Percentiles rank a stretch among this genome's conserved stretches.
phyloP scores from a whole-genome alignment of 1,284 basidiomycete genomes.

The Gomphus bonarii region DNA sequence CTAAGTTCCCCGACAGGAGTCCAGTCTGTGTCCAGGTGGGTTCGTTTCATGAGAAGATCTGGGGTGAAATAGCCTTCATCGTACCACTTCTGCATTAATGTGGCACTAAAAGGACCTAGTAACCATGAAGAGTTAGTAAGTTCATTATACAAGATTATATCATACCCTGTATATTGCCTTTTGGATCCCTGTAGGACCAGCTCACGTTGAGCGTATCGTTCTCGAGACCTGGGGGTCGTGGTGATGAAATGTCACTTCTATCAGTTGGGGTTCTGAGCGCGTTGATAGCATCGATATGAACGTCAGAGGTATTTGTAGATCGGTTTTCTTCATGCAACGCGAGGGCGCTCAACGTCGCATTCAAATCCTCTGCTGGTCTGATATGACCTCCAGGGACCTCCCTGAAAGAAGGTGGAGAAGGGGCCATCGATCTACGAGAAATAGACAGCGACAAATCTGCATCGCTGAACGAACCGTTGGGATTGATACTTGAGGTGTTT shows the following conservation, averaged over 20 bases:
- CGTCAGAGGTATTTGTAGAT: background rate
- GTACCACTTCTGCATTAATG: conserved; percentile 95
- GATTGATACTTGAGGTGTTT: background rate
- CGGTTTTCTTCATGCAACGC: background rate
- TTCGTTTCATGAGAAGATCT: conserved; percentile 78
- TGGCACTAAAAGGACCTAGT: conserved; percentile 81
- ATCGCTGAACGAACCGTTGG: background rate
- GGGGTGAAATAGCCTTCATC: conserved; percentile 86
- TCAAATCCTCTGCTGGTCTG: background rate
- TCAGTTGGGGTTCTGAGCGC: background rate
- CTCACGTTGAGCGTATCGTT: conserved; percentile 60
- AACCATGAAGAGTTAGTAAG: conserved; percentile 9
- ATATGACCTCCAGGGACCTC: background rate
- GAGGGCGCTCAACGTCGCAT: background rate
- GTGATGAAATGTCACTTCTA: background rate
- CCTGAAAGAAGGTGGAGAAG: conserved; percentile 6
- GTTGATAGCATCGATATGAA: background rate
- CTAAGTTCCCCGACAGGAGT: conserved; percentile 49
- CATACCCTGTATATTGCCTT: conserved; percentile 80
- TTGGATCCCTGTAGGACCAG: conserved; percentile 90
- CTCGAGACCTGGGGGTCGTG: conserved; percentile 33
- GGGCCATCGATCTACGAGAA: conserved; percentile 4
- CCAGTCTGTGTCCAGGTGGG: conserved; percentile 55
- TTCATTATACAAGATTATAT: background rate
- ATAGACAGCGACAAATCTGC: background rate